These are phyloP conservation scores for Scutellaria galericulata DNA, from an alignment of 257 asterid genomes.

Conservation along the genomic window DNA sequence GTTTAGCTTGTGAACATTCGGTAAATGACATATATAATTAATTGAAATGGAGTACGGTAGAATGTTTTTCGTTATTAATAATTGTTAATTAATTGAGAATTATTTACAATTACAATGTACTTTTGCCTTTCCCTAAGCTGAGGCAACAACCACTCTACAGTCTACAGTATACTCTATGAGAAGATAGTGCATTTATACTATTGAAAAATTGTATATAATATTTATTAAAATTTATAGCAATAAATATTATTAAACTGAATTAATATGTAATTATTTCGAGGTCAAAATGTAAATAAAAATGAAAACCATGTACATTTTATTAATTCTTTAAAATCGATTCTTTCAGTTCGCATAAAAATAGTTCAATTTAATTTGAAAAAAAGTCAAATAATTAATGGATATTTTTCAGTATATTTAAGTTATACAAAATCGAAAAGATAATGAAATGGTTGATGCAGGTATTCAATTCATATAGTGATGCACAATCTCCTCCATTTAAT, in stretches of 20 bases:
- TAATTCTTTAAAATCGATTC: too few relatives aligned
- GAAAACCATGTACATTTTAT: too few relatives aligned
- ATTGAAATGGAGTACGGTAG: constrained; percentile 7
- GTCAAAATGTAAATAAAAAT: too few relatives aligned
- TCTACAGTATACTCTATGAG: background rate
- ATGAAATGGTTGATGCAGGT: background rate
- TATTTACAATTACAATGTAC: background rate
- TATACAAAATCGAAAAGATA: background rate
- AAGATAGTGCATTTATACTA: background rate
- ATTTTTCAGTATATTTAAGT: background rate
- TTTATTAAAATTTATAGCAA: too few relatives aligned
- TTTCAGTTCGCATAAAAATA: too few relatives aligned
- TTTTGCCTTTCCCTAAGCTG: constrained; percentile 3
- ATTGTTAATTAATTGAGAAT: constrained; percentile 17
- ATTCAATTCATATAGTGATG: background rate
- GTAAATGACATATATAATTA: background rate
- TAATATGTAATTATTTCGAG: too few relatives aligned
- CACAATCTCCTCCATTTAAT: constrained; percentile 1
- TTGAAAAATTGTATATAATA: too few relatives aligned
- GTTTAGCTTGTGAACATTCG: background rate
- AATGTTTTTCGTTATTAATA: background rate
- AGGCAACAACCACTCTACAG: background rate
- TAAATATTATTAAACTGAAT: too few relatives aligned
- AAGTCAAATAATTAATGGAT: too few relatives aligned
- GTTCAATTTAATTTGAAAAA: too few relatives aligned